Base-by-base conservation (phyloP, 139 green algal genomes). In the Zygnema circumcarinatum region DNA sequence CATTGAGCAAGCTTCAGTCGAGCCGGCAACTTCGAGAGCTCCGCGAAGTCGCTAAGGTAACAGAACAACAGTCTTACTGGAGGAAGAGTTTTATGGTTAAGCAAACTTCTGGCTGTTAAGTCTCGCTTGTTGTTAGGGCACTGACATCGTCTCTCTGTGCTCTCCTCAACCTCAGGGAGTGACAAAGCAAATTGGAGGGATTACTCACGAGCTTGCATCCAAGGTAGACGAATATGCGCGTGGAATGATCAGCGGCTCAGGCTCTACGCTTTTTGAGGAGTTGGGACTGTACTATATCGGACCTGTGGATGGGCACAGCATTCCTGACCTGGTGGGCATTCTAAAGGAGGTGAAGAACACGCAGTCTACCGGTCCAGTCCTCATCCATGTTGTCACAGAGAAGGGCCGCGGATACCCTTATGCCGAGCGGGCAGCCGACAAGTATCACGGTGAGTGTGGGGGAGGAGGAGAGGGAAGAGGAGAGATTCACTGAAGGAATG, bases 181-280 rank as follows among this genome's bases (percentile, higher is more conserved):
- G 33, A 98, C 96, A n/a, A 99, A 98, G 94, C 95, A 98, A 89
- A 94, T 99, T 87, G 96, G 96, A 0, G 93, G 95, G 41, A 92
- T 94, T 33, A 93, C 98, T 54, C 92, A 95, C 82, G 95, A 98
- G 84, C 94, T 97, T 0, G 98, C 96, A 33, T 94, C 95, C 33
- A 99, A 99, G 93, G 98, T 99, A 76, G 97, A 99, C 79, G 97
- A 99, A 94, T 99, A 99, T 88, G 97, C 97, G 22, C 95, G 97
- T 42, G 97, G 97, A 67, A 98, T 99, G 96, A 98, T 99, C 86
- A 95, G 88, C 75, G 97, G 97, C 74, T 95, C 92, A 32, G 95
- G 95, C 31, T 96, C 93, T 16, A 99, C 97, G 0, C 90, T 99
- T 35, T 99, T 99, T 92, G 97, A 99, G 93, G 97, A 99, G 93